Conservation (phyloP, 352 stramenopile species). For the Thalassiosira sp. region DNA sequence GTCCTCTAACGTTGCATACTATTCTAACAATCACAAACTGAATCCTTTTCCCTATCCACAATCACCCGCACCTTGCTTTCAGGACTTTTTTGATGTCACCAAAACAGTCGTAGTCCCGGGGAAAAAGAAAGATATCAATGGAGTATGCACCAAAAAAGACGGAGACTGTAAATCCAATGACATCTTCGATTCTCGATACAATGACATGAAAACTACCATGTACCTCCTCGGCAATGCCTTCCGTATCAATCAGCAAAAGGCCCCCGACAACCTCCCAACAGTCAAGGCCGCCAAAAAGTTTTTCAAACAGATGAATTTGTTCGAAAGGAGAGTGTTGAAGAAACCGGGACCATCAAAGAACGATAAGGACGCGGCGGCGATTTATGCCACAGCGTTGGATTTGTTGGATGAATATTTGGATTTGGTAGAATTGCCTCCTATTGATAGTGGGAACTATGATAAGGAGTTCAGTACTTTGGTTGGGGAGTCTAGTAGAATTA, state of each 20-base stretch:
- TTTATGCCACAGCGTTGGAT: constrained; percentile 69
- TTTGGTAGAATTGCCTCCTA: constrained; percentile 80
- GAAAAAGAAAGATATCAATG: constrained; percentile 75
- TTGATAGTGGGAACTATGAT: constrained; percentile 77
- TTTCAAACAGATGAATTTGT: constrained; percentile 79
- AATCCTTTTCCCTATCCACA: not conserved
- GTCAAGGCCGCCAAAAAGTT: constrained; percentile 80
- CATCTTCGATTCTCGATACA: constrained; percentile 76
- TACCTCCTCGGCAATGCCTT: constrained; percentile 79
- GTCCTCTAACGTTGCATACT: not conserved
- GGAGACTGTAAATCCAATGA: constrained; percentile 64
- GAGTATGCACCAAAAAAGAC: constrained; percentile 82
- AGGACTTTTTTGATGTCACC: constrained; percentile 73
- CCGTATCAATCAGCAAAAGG: constrained; percentile 78
- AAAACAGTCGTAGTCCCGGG: constrained; percentile 67
- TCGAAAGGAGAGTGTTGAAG: constrained; percentile 63
- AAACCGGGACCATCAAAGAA: constrained; percentile 54
- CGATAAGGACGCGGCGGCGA: constrained; percentile 42
- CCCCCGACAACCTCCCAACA: constrained; percentile 78
- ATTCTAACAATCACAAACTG: not conserved
- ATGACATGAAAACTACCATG: constrained; percentile 83
- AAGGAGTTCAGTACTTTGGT: constrained; percentile 77
- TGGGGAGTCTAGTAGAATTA: constrained; percentile 70
- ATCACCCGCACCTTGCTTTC: not conserved
- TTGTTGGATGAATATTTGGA: constrained; percentile 78